Evolutionary conservation across 495 filamentous ascomycete species (phyloP).

Genomic region (Penicillium herquei): DNA sequence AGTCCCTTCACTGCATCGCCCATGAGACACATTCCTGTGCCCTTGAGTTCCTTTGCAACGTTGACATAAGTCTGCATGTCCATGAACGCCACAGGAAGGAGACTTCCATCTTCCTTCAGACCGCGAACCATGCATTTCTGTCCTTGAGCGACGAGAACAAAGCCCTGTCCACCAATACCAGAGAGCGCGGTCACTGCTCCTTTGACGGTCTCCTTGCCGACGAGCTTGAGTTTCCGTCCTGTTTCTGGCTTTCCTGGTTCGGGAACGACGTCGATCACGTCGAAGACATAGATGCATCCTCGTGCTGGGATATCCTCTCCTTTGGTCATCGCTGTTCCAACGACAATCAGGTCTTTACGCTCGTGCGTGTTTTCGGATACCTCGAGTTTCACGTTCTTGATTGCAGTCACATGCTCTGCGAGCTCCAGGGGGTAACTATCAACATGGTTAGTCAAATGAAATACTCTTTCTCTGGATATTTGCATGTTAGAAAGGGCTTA

Average conservation of each 20-base stretch:
- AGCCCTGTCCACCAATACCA: slow-evolving; percentile 85
- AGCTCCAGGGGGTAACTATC: slow-evolving; percentile 56
- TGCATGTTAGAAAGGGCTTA: slow-evolving; percentile 25
- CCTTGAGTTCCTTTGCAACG: slow-evolving; percentile 72
- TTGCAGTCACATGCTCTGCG: slow-evolving; percentile 72
- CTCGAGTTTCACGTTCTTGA: slow-evolving; percentile 83
- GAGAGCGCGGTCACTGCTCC: slow-evolving; percentile 90
- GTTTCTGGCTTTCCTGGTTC: slow-evolving; percentile 84
- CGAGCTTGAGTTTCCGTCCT: slow-evolving; percentile 75
- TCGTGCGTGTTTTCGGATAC: slow-evolving; percentile 87
- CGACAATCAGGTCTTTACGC: slow-evolving; percentile 72
- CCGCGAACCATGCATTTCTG: slow-evolving; percentile 97
- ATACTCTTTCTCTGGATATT: no score
- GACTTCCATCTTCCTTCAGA: slow-evolving; percentile 86
- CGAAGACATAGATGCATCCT: slow-evolving; percentile 88
- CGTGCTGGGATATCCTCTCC: slow-evolving; percentile 86
- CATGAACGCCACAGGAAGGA: slow-evolving; percentile 95
- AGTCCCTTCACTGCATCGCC: slow-evolving; percentile 89
- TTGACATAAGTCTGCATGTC: slow-evolving; percentile 93
- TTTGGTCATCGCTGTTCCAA: slow-evolving; percentile 78
- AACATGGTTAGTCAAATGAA: not conserved
- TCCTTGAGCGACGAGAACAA: slow-evolving; percentile 87
- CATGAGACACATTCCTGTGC: slow-evolving; percentile 79
- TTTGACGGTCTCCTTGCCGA: slow-evolving; percentile 86
- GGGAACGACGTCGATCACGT: slow-evolving; percentile 86